Percentiles rank a stretch among this genome's conserved stretches.
Conservation (phyloP, 352 stramenopile species). For the Phytophthora niederhauseri region DNA sequence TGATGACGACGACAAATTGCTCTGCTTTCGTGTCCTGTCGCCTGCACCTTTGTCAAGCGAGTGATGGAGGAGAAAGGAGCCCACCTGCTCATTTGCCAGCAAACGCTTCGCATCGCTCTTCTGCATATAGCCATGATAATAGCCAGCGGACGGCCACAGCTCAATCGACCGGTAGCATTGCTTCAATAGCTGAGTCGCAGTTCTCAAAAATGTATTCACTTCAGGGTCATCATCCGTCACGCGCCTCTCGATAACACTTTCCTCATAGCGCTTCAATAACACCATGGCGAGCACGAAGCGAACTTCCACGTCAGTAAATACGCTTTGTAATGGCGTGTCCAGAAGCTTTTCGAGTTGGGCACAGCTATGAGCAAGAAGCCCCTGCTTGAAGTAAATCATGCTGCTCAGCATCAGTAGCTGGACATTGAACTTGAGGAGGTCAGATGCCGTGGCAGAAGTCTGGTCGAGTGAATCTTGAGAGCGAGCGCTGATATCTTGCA, state of each 20-base stretch:
- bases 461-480: background rate
- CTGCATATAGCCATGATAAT: slow-evolving; percentile 49
- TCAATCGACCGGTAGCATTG: slow-evolving; percentile 58
- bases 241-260: background rate
- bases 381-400: slow-evolving; percentile 50
- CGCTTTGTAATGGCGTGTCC: slow-evolving; percentile 1
- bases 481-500: slow-evolving; percentile 11
- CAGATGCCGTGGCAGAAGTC: background rate
- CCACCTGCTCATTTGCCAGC: slow-evolving; percentile 35
- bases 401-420: slow-evolving; percentile 49
- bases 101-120: slow-evolving; percentile 36
- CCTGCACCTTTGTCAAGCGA: background rate
- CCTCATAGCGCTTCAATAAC: slow-evolving; percentile 23
- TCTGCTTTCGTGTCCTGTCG: background rate
- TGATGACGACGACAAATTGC: background rate
- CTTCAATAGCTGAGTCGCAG: slow-evolving; percentile 34
- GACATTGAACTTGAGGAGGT: slow-evolving; percentile 14
- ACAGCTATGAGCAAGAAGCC: slow-evolving; percentile 21
- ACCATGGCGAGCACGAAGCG: slow-evolving; percentile 42
- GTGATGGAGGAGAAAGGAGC: slow-evolving; percentile 57
- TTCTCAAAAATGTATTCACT: slow-evolving; percentile 20
- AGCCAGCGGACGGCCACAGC: slow-evolving; percentile 56
- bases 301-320: slow-evolving; percentile 44
- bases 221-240: slow-evolving; percentile 9
- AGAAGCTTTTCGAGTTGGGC: slow-evolving; percentile 34